A percentile compares a stretch with the other conserved stretches of the same genome.
phyloP scores from a whole-genome alignment of 805 yeast species.

The Teunomyces pallodes region DNA sequence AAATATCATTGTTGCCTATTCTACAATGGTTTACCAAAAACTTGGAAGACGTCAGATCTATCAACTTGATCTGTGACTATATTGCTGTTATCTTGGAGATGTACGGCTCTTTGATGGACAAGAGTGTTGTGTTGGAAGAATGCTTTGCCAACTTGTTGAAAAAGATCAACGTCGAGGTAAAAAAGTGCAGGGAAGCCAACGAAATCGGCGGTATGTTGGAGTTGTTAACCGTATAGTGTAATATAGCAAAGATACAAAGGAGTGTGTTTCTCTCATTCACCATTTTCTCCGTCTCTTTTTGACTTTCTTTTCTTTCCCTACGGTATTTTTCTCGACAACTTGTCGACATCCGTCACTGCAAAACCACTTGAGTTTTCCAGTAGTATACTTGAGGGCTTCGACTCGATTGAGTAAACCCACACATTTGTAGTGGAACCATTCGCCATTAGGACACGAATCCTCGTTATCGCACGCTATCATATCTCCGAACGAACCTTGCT shows the following conservation, averaged over 20 bases:
- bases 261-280: neutral
- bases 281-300: slow-evolving; percentile 8
- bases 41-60: slow-evolving; percentile 76
- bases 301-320: neutral
- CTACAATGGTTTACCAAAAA: slow-evolving; percentile 77
- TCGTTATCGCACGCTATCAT: slow-evolving; percentile 31
- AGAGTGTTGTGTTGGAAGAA: slow-evolving; percentile 75
- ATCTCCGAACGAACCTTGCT: slow-evolving; percentile 27
- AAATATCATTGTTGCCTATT: slow-evolving; percentile 78
- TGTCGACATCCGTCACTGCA: slow-evolving; percentile 34
- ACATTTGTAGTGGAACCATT: slow-evolving; percentile 47
- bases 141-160: slow-evolving; percentile 58
- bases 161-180: slow-evolving; percentile 66
- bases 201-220: slow-evolving; percentile 93
- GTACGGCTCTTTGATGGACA: slow-evolving; percentile 72
- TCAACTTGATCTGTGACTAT: slow-evolving; percentile 64
- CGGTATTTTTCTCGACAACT: slow-evolving; percentile 1
- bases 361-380: slow-evolving; percentile 38
- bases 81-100: slow-evolving; percentile 66
- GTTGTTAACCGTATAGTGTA: slow-evolving; percentile 54
- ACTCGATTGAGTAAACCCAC: slow-evolving; percentile 39
- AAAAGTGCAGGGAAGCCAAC: slow-evolving; percentile 81
- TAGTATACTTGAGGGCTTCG: slow-evolving; percentile 33
- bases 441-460: slow-evolving; percentile 40
- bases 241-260: neutral